Percentiles rank a stretch among this genome's conserved stretches.
Conservation (phyloP, 2,329 filamentous ascomycete species). For the Pseudocercospora crystallina region DNA sequence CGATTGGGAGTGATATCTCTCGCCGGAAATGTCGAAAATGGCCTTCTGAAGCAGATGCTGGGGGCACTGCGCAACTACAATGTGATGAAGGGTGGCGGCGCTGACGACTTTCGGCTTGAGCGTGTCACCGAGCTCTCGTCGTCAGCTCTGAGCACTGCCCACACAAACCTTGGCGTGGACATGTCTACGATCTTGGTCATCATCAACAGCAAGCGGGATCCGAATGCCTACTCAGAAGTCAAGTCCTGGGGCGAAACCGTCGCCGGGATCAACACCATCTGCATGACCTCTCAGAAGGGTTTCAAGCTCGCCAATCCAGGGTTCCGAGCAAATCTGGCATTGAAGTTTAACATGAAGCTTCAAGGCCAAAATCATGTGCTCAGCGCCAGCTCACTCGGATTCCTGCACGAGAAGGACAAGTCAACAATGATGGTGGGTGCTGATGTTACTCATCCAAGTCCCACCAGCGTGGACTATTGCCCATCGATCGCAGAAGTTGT, state of each 20-base stretch:
- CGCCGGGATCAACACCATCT: slow-evolving; percentile 7
- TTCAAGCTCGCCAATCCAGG: neutral
- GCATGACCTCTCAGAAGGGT: neutral
- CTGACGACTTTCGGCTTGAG: neutral
- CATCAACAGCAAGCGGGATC: neutral
- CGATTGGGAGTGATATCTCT: neutral
- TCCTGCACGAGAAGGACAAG: neutral
- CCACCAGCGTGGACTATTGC: slow-evolving; percentile 11
- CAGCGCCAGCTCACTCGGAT: neutral
- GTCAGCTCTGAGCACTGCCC: neutral
- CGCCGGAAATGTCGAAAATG: neutral
- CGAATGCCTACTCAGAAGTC: slow-evolving; percentile 1
- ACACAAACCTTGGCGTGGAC: neutral
- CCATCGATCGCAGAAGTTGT: slow-evolving; percentile 20
- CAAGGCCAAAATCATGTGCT: slow-evolving; percentile 16
- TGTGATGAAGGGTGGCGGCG: too few species aligned
- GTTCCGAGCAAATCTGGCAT: slow-evolving; percentile 12
- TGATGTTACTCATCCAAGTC: slow-evolving; percentile 43
- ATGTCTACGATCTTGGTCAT: neutral
- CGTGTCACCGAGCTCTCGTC: neutral
- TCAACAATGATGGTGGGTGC: slow-evolving; percentile 41
- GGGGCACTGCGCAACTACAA: neutral
- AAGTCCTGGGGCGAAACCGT: slow-evolving; percentile 7
- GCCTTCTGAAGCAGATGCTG: neutral
- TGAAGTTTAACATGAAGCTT: slow-evolving; percentile 23